These are phyloP conservation scores for Dittrichia graveolens DNA, from an alignment of 129 eudicot genomes.

Conservation along the genomic window DNA sequence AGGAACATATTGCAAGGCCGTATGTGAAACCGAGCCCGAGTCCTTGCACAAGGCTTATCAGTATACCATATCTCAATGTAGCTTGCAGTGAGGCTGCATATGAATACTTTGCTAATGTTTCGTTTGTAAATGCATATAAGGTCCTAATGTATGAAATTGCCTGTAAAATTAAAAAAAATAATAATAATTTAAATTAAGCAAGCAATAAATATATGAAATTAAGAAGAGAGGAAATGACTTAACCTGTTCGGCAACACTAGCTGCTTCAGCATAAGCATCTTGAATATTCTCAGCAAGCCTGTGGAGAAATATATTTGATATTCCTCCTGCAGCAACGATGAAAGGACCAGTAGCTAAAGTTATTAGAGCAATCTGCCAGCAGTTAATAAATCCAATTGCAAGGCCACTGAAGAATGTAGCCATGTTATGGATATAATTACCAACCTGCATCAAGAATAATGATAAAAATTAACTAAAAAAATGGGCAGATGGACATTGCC, in stretches of 20 bases:
- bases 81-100: constrained; percentile 95
- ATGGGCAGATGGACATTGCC: background rate
- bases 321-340: constrained; percentile 99
- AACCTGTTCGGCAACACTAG: constrained; percentile 99
- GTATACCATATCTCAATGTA: constrained; percentile 87
- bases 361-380: constrained; percentile 95
- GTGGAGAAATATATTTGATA: constrained; percentile 94
- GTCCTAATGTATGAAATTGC: constrained; percentile 89
- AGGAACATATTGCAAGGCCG: constrained; percentile 97
- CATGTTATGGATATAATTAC: constrained; percentile 98
- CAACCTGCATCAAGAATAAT: constrained; percentile 61
- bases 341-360: constrained; percentile 94
- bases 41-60: constrained; percentile 98
- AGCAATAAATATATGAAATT: background rate
- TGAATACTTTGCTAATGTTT: constrained; percentile 91
- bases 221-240: constrained; percentile 6
- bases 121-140: constrained; percentile 89
- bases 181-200: background rate
- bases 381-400: constrained; percentile 86
- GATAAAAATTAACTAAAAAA: constrained; percentile 14
- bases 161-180: constrained; percentile 40
- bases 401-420: constrained; percentile 98
- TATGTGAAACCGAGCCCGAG: constrained; percentile 96
- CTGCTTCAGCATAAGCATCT: constrained; percentile 99
- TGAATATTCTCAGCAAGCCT: constrained; percentile 98